Percentiles rank a stretch among this genome's conserved stretches.
These are phyloP conservation scores for Porogramme epimiltina DNA, from an alignment of 1,284 basidiomycete species.

Conservation along the genomic window DNA sequence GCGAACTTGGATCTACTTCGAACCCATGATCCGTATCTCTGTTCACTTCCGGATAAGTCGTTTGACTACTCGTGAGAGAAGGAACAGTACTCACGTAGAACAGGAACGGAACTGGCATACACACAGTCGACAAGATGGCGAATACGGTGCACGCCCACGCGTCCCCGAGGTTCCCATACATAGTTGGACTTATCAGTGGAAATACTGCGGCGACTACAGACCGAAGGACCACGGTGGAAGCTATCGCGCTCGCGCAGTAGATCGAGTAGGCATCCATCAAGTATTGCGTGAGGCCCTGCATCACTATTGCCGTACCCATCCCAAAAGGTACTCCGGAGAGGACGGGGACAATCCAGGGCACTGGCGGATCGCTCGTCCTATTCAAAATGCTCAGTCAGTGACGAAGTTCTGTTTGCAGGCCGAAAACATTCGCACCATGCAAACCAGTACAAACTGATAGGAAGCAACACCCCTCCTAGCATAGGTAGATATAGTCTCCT, in stretches of 20 bases:
- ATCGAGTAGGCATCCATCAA: constrained; percentile 66
- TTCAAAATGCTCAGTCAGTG: background rate
- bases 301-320: constrained; percentile 58
- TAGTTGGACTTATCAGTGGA: constrained; percentile 58
- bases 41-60: constrained; percentile 1
- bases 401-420: background rate
- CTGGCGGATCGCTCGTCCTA: constrained; percentile 56
- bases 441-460: constrained; percentile 68
- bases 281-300: constrained; percentile 62
- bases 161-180: constrained; percentile 62
- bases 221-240: constrained; percentile 70
- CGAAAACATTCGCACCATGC: constrained; percentile 37
- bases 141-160: constrained; percentile 70
- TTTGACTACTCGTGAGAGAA: background rate
- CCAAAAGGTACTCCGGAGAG: constrained; percentile 68
- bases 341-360: constrained; percentile 66
- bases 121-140: constrained; percentile 55
- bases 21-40: constrained; percentile 62
- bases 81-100: constrained; percentile 43
- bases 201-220: constrained; percentile 66
- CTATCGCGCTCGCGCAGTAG: constrained; percentile 68
- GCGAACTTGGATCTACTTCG: constrained; percentile 57
- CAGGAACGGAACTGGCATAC: constrained; percentile 54
- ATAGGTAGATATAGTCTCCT: constrained; percentile 63
- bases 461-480: constrained; percentile 54